Evolutionary conservation across 305 asterid genomes (phyloP).

Genomic region (Fraxinus dipetala): DNA sequence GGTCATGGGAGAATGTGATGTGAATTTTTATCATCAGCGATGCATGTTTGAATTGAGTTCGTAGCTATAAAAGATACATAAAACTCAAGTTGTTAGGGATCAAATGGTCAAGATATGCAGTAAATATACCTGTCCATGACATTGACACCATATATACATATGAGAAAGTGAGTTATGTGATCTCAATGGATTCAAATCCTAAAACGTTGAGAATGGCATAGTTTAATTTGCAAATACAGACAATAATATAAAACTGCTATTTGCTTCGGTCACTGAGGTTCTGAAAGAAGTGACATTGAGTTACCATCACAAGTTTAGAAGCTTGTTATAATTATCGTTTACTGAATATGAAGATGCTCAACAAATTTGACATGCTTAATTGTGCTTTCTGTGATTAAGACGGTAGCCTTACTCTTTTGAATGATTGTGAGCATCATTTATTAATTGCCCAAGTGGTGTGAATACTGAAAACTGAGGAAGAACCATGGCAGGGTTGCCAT

Average conservation of each 20-base stretch:
- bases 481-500: constrained; percentile 5
- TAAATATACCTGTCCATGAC: background rate
- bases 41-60: background rate
- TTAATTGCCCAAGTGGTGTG: background rate
- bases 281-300: background rate
- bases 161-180: background rate
- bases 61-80: background rate
- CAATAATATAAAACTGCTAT: background rate
- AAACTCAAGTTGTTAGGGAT: background rate
- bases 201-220: background rate
- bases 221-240: background rate
- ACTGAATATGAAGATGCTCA: background rate
- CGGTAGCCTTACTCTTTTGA: background rate
- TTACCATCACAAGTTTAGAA: background rate
- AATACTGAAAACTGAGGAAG: background rate
- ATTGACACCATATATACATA: background rate
- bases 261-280: background rate
- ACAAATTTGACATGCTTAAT: background rate
- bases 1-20: background rate
- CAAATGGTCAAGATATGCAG: background rate
- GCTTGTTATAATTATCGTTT: background rate
- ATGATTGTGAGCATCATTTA: background rate
- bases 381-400: background rate
- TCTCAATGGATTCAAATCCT: background rate
- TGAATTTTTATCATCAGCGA: background rate